Evolutionary conservation across 2,329 filamentous ascomycete genomes (phyloP), one percentile per base, ranked within the genome.

Genomic region (Thelonectria olida): DNA sequence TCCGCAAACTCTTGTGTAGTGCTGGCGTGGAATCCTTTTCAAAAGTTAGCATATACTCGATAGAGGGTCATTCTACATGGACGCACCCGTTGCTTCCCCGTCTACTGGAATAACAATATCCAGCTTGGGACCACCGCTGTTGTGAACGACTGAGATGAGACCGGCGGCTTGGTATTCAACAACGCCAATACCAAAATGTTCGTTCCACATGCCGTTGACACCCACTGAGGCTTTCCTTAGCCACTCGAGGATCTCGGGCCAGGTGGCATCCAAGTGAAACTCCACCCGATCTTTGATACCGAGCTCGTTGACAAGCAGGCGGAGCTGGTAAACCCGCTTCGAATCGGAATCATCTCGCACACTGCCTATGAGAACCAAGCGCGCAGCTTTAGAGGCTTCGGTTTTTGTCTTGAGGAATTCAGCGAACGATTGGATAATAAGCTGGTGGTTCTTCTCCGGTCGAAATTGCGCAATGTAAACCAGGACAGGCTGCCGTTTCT

Each of bases 131-230:
- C 96, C 96, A 8, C 95, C 96, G 51, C 92, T 96, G 76, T 97
- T 84, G 72, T 99, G 96, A 8, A 98, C 96, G 0, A 99, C 94
- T 5, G 91, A 89, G 58, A 99, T 93, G 59, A 99, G 82, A 1
- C 96, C 96, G 0, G 96, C 96, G 4, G 96, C 96, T 75, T 98
- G 94, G 74, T 98, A 99, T 81, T 99, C 96, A 39, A 99, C 96
- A 15, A 98, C 94, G 1, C 96, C 96, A 61, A 99, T 99, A 20
- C 96, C 96, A 75, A 99, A 99, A 77, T 99, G 96, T 80, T 99
- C 96, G 75, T 97, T 98, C 95, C 96, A 99, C 96, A 99, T 99
- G 72, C 92, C 93, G 71, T 99, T 99, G 27, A 97, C 93, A 50
- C 96, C 96, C 2, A 99, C 87, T 17, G 88, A 95, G 4, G 91